Percentiles rank a stretch among this genome's conserved stretches.
Conservation (phyloP, 139 green algal genomes). For the Coelastrella sp. region DNA sequence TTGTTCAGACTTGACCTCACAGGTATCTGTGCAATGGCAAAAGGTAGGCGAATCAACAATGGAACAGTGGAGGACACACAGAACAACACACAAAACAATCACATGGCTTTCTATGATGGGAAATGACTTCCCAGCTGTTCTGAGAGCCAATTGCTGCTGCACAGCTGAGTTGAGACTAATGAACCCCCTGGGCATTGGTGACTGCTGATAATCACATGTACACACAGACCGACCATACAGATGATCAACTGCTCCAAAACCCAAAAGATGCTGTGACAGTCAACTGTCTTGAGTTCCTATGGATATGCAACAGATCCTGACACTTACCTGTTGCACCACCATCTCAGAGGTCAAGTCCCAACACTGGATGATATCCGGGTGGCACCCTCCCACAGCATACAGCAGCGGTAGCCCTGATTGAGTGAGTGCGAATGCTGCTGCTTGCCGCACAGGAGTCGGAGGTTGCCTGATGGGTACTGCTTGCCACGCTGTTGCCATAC, state of each 20-base stretch:
- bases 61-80: background rate
- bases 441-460: background rate
- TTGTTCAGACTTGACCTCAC: slow-evolving; percentile 24
- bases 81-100: background rate
- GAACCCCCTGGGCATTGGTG: too few relatives aligned
- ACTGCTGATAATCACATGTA: too few relatives aligned
- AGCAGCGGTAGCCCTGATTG: slow-evolving; percentile 34
- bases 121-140: too few relatives aligned
- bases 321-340: slow-evolving; percentile 62
- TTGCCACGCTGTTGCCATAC: slow-evolving; percentile 84
- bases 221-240: too few relatives aligned
- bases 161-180: too few relatives aligned
- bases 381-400: slow-evolving; percentile 64
- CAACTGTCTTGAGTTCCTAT: background rate
- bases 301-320: background rate
- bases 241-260: too few relatives aligned
- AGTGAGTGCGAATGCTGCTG: slow-evolving; percentile 5
- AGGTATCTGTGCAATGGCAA: slow-evolving; percentile 9
- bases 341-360: slow-evolving; percentile 75
- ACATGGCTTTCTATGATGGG: too few relatives aligned
- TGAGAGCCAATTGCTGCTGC: too few relatives aligned
- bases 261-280: background rate
- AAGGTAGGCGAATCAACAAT: background rate
- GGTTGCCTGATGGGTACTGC: slow-evolving; percentile 50
- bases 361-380: slow-evolving; percentile 67